These are phyloP conservation scores for Heterobasidion occidentale DNA, from an alignment of 1,284 basidiomycete species.

Conservation along the genomic window DNA sequence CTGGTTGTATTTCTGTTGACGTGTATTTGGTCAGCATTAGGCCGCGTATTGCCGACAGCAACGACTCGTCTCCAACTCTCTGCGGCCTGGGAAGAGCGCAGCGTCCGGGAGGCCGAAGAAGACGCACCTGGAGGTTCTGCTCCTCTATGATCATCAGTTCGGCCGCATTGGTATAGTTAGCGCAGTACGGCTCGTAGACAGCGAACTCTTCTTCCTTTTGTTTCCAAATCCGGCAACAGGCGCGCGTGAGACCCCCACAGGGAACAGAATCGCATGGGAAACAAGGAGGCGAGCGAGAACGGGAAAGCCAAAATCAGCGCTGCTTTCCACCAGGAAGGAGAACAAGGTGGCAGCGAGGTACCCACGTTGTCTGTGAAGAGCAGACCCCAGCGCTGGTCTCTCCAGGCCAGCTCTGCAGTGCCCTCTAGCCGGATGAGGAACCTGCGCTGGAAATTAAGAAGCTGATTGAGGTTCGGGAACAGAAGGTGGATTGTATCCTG, in stretches of 20 bases:
- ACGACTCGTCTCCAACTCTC: not conserved
- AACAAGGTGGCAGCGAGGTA: slow-evolving; percentile 17
- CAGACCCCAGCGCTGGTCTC: slow-evolving; percentile 84
- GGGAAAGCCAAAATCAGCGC: not conserved
- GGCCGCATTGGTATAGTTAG: slow-evolving; percentile 87
- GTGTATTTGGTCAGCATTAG: slow-evolving; percentile 22
- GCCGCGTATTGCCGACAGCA: slow-evolving; percentile 2
- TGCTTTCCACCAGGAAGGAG: slow-evolving; percentile 8
- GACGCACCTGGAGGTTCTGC: slow-evolving; percentile 66
- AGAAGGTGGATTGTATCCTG: slow-evolving; percentile 93
- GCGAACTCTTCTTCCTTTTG: slow-evolving; percentile 89
- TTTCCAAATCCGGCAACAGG: slow-evolving; percentile 22
- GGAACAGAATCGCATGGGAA: slow-evolving; percentile 9
- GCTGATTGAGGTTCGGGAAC: slow-evolving; percentile 92
- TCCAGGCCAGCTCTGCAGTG: slow-evolving; percentile 76
- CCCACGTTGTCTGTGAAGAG: slow-evolving; percentile 77
- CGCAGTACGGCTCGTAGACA: slow-evolving; percentile 97
- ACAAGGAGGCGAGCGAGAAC: slow-evolving; percentile 5
- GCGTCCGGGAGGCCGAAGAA: slow-evolving; percentile 7
- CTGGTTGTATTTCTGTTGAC: slow-evolving; percentile 58
- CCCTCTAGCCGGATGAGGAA: slow-evolving; percentile 94
- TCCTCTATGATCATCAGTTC: slow-evolving; percentile 84
- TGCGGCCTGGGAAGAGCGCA: slow-evolving; percentile 2
- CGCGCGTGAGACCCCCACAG: slow-evolving; percentile 14
- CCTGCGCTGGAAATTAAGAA: slow-evolving; percentile 94